Conservation (phyloP, 129 eudicot species). For the Ambrosia trifida region DNA sequence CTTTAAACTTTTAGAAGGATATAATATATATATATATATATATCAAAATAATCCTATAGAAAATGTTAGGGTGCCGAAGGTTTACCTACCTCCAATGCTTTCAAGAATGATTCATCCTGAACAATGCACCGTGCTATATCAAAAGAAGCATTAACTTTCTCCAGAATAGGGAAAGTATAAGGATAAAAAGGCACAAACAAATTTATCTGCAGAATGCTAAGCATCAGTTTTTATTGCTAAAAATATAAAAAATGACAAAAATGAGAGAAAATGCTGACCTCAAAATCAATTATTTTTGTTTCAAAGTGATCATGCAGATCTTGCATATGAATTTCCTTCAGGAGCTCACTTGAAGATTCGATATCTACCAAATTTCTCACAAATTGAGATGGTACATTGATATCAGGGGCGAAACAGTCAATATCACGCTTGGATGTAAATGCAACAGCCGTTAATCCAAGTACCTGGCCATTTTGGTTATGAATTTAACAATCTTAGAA, state of each 20-base stretch:
- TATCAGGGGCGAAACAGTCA: constrained; percentile 41
- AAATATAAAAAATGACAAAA: neutral
- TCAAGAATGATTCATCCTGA: constrained; percentile 60
- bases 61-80: constrained; percentile 11
- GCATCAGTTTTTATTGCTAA: constrained; percentile 22
- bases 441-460: constrained; percentile 49
- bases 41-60: neutral
- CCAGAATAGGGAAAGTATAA: constrained; percentile 44
- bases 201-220: constrained; percentile 50
- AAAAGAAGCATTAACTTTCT: constrained; percentile 56
- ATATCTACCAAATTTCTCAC: constrained; percentile 29
- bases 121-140: constrained; percentile 58
- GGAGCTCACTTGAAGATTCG: constrained; percentile 33
- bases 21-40: neutral
- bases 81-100: constrained; percentile 63
- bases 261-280: constrained; percentile 48
- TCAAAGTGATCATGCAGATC: constrained; percentile 70
- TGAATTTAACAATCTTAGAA: constrained; percentile 11
- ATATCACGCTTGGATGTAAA: constrained; percentile 52
- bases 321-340: constrained; percentile 43
- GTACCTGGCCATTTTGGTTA: constrained; percentile 45
- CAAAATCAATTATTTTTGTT: constrained; percentile 51
- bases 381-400: constrained; percentile 32
- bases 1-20: neutral
- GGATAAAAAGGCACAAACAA: constrained; percentile 43